Conservation (phyloP, 495 filamentous ascomycete genomes). For the Podospora pseudocomata region DNA sequence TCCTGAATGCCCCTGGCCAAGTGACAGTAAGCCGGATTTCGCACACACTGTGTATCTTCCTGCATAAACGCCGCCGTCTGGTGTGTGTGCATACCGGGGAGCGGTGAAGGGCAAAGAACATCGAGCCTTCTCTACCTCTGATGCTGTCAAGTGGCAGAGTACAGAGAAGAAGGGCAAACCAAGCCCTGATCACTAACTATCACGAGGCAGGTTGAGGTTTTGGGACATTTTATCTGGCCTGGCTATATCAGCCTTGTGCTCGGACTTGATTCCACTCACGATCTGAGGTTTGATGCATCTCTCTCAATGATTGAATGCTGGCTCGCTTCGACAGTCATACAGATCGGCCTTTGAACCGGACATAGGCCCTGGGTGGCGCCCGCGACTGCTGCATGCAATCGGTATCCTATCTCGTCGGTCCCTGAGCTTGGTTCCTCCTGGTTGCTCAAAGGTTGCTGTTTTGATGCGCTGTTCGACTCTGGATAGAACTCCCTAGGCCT, state of each 20-base stretch:
- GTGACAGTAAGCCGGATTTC: conserved; percentile 10
- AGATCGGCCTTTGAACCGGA: conserved; percentile 5
- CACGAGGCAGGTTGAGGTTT: no score
- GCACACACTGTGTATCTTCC: conserved; percentile 17
- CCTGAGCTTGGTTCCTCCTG: conserved; percentile 2
- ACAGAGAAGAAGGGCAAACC: background rate
- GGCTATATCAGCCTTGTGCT: background rate
- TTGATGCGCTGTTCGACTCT: background rate
- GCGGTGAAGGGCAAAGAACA: conserved; percentile 15
- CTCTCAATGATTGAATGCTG: background rate
- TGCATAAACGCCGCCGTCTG: conserved; percentile 23
- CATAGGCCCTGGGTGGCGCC: background rate
- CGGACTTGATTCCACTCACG: background rate
- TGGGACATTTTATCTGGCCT: no score
- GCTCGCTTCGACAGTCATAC: background rate
- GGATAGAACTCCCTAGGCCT: conserved; percentile 19
- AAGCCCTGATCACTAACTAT: background rate
- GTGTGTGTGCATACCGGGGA: conserved; percentile 11
- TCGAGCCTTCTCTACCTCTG: conserved; percentile 4
- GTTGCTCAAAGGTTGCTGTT: conserved; percentile 5
- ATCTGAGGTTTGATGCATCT: background rate
- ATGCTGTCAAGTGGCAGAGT: background rate
- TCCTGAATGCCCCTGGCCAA: conserved; percentile 17
- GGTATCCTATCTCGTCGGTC: background rate
- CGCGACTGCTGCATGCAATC: background rate